These are phyloP conservation scores for Trifolium dubium DNA, from an alignment of 306 rosid species.

Conservation along the genomic window DNA sequence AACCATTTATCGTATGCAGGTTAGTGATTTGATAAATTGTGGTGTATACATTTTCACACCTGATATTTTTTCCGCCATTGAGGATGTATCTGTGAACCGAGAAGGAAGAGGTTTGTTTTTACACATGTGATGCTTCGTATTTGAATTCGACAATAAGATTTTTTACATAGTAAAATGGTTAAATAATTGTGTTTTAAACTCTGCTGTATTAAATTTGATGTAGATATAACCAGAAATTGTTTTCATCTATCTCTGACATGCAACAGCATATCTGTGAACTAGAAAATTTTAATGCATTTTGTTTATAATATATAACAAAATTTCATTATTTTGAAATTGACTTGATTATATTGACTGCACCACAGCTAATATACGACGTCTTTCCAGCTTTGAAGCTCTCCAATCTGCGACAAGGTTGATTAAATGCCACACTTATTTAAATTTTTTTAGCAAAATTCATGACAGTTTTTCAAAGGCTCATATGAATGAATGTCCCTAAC, in stretches of 20 bases:
- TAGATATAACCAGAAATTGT: slow-evolving; percentile 3
- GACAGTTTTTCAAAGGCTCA: background rate
- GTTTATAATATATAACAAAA: too few relatives aligned
- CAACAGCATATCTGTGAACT: slow-evolving; percentile 3
- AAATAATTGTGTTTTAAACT: too few relatives aligned
- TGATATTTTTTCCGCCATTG: slow-evolving; percentile 67
- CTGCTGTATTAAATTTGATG: background rate
- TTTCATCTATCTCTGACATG: background rate
- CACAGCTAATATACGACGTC: slow-evolving; percentile 80
- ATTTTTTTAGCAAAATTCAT: background rate
- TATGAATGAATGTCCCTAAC: background rate
- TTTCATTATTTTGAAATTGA: too few relatives aligned
- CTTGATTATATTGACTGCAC: slow-evolving; percentile 43
- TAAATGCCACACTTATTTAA: slow-evolving; percentile 19
- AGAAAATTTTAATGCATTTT: slow-evolving; percentile 14
- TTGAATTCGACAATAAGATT: too few relatives aligned
- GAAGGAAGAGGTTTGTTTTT: slow-evolving; percentile 82
- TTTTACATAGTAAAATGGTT: too few relatives aligned
- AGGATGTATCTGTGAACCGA: slow-evolving; percentile 64
- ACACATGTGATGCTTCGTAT: too few relatives aligned
- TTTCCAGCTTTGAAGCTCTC: slow-evolving; percentile 89
- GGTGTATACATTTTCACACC: slow-evolving; percentile 86
- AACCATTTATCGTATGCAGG: slow-evolving; percentile 53
- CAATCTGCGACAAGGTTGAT: slow-evolving; percentile 81
- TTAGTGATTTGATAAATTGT: slow-evolving; percentile 85